A percentile compares a stretch with the other conserved stretches of the same genome.
phyloP scores from a whole-genome alignment of 2,329 filamentous ascomycete genomes.

The Exophiala mesophila region DNA sequence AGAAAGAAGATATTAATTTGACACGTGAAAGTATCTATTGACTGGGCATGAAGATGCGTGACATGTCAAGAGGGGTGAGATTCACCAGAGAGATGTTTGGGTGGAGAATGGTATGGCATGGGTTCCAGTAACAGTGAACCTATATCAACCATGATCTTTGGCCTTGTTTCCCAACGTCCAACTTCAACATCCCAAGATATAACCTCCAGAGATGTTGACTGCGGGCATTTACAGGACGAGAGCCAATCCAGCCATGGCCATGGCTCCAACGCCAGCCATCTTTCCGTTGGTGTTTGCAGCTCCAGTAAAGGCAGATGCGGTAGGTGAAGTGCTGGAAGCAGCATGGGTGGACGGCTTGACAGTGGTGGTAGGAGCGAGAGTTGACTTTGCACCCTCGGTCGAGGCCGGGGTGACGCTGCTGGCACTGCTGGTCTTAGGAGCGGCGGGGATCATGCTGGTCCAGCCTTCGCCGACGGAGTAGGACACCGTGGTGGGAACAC shows the following conservation, averaged over 20 bases:
- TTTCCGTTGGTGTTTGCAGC: constrained; percentile 16
- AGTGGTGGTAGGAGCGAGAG: not conserved
- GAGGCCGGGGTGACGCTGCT: not conserved
- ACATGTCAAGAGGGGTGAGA: too few relatives aligned
- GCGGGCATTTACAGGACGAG: constrained; percentile 18
- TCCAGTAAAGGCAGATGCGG: constrained; percentile 13
- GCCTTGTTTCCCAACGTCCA: too few relatives aligned
- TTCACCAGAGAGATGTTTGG: too few relatives aligned
- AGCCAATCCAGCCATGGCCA: constrained; percentile 21
- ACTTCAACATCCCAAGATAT: too few relatives aligned
- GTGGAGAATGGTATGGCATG: too few relatives aligned
- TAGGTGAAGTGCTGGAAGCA: not conserved
- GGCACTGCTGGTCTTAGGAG: not conserved
- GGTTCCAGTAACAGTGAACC: too few relatives aligned
- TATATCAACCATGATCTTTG: too few relatives aligned
- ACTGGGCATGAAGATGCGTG: too few relatives aligned
- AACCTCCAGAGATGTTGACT: too few relatives aligned
- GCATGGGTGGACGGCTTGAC: not conserved
- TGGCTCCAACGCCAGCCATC: constrained; percentile 16
- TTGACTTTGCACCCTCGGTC: not conserved
- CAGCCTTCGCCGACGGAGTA: constrained; percentile 12
- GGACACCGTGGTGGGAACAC: constrained; percentile 10
- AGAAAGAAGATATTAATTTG: too few relatives aligned
- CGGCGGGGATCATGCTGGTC: constrained; percentile 20
- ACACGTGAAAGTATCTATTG: too few relatives aligned